A percentile compares a stretch with the other conserved stretches of the same genome.
Evolutionary conservation across 2,329 filamentous ascomycete genomes (phyloP).

Genomic region (Ascosphaera pollenicola): DNA sequence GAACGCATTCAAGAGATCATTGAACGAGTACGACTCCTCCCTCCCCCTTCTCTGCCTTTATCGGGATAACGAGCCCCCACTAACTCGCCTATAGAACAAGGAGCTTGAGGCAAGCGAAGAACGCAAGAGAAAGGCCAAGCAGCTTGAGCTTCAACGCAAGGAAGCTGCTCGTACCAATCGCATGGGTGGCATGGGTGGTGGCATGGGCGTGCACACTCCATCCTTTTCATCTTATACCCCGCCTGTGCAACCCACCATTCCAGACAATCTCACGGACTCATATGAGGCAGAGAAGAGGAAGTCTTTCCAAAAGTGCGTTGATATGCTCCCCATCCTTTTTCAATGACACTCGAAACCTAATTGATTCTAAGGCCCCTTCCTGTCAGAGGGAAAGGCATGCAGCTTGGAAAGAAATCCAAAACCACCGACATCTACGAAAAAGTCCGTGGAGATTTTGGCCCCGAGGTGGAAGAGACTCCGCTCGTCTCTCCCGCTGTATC

Average conservation of each 20-base stretch:
- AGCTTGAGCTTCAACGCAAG: conserved; percentile 96
- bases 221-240: conserved; percentile 79
- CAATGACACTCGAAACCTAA: not conserved
- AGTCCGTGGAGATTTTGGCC: conserved; percentile 76
- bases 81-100: conserved; percentile 50
- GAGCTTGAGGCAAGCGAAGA: conserved; percentile 96
- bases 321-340: too few species aligned
- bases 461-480: conserved; percentile 57
- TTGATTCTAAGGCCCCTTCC: conserved; percentile 24
- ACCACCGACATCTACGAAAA: conserved; percentile 94
- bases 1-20: conserved; percentile 98
- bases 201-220: conserved; percentile 47
- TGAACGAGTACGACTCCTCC: conserved; percentile 40
- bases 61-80: conserved; percentile 11
- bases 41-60: conserved; percentile 4
- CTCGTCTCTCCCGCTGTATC: conserved; percentile 35
- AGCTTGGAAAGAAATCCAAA: conserved; percentile 96
- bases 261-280: conserved; percentile 60
- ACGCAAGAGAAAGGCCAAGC: conserved; percentile 95
- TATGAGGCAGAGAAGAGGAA: conserved; percentile 99
- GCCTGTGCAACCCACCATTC: conserved; percentile 47
- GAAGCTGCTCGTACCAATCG: conserved; percentile 65
- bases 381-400: conserved; percentile 92
- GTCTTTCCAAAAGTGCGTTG: conserved; percentile 49
- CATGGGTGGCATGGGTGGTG: conserved; percentile 6